phyloP scores from a whole-genome alignment of 139 green algal species.

The Deuterostichococcus epilithicus region DNA sequence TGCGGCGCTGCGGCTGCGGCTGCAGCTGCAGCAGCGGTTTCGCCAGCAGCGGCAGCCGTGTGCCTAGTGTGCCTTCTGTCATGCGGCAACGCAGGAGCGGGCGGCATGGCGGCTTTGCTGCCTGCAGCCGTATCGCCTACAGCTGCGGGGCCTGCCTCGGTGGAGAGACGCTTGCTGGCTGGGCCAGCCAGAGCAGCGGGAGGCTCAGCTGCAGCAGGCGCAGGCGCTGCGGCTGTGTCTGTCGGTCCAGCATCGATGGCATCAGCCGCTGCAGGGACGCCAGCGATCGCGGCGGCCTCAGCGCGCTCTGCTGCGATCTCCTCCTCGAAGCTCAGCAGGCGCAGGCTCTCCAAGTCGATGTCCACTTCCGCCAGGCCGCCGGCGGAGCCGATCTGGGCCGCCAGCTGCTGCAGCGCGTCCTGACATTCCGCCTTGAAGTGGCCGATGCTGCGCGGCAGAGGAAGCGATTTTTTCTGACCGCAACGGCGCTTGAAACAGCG shows the following conservation, averaged over 20 bases:
- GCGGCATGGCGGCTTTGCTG: background rate
- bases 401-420: background rate
- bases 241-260: background rate
- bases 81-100: background rate
- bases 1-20: background rate
- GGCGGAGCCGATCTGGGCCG: background rate
- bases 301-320: background rate
- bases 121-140: background rate
- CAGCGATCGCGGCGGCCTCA: background rate
- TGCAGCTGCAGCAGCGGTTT: background rate
- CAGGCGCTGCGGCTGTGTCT: background rate
- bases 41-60: background rate
- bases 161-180: background rate
- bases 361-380: background rate
- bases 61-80: too few relatives aligned
- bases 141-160: too few relatives aligned
- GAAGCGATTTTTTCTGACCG: background rate
- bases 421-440: background rate
- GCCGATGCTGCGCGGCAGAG: background rate
- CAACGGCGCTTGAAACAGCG: background rate
- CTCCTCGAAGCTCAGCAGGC: background rate
- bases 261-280: background rate
- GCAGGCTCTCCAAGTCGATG: background rate
- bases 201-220: background rate
- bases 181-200: background rate